Percentiles rank a stretch among this genome's conserved stretches.
Evolutionary conservation across 495 filamentous ascomycete genomes (phyloP).

Genomic region (Aspergillus cavernicola): DNA sequence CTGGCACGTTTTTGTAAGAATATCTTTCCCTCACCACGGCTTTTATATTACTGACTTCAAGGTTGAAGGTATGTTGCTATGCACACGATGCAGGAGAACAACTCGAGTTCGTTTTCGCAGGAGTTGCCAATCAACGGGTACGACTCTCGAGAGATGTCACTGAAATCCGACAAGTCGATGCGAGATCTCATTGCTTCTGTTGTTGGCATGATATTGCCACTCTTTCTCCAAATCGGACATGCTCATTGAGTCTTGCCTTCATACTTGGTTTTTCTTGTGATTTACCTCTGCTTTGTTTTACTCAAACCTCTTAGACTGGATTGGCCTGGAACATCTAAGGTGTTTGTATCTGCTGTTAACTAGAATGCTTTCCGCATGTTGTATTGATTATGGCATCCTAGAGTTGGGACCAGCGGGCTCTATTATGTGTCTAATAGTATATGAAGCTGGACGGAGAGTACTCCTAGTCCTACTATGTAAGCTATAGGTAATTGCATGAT

Average conservation of each 20-base stretch:
- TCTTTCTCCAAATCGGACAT: constrained; percentile 88
- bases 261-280: constrained; percentile 9
- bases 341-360: constrained; percentile 2
- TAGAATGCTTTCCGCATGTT: background rate
- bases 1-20: constrained; percentile 88
- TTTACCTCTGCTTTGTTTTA: background rate
- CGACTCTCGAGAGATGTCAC: constrained; percentile 41
- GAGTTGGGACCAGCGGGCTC: constrained; percentile 3
- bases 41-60: background rate
- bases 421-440: constrained; percentile 4
- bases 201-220: constrained; percentile 83
- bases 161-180: constrained; percentile 44
- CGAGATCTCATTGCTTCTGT: constrained; percentile 67
- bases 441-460: background rate
- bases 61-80: constrained; percentile 83
- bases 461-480: too few species aligned
- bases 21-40: constrained; percentile 9
- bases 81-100: constrained; percentile 94
- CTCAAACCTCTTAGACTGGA: background rate
- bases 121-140: constrained; percentile 62
- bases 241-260: constrained; percentile 55
- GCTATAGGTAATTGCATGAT: background rate
- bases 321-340: background rate
- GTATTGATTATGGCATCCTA: background rate
- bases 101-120: constrained; percentile 44